Evolutionary conservation across 1,284 basidiomycete genomes (phyloP).

Genomic region (Cryptococcus depauperatus): DNA sequence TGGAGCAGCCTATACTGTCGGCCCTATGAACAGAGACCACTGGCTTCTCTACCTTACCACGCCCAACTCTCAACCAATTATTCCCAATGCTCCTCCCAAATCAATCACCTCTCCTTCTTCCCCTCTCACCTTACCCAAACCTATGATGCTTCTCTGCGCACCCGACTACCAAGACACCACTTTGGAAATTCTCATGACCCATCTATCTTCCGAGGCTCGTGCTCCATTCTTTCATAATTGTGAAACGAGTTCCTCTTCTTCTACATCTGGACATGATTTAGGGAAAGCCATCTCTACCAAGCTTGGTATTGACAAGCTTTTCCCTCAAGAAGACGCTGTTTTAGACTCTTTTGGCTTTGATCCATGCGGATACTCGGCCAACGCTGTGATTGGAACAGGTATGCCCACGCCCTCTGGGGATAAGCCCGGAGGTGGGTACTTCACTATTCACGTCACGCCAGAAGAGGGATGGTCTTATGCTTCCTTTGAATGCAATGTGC

Average conservation of each 20-base stretch:
- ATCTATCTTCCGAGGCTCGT: constrained; percentile 68
- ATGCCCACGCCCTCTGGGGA: constrained; percentile 25
- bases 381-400: constrained; percentile 66
- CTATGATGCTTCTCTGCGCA: constrained; percentile 7
- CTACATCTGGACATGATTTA: constrained; percentile 50
- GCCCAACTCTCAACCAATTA: constrained; percentile 47
- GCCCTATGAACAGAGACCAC: constrained; percentile 97
- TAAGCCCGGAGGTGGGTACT: constrained; percentile 70
- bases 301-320: constrained; percentile 77
- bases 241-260: constrained; percentile 13
- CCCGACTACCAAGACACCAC: constrained; percentile 63
- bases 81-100: constrained; percentile 22
- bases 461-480: constrained; percentile 97
- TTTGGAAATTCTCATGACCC: constrained; percentile 97
- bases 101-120: constrained; percentile 5
- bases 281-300: constrained; percentile 61
- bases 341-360: constrained; percentile 90
- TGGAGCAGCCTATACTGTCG: constrained; percentile 92
- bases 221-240: constrained; percentile 63
- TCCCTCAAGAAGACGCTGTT: constrained; percentile 67
- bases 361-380: constrained; percentile 95
- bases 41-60: constrained; percentile 91
- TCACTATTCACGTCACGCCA: constrained; percentile 97
- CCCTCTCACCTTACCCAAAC: constrained; percentile 2
- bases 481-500: constrained; percentile 97